These are phyloP conservation scores for Aspergillus terreus DNA, from an alignment of 2,329 filamentous ascomycete genomes.

Conservation along the genomic window DNA sequence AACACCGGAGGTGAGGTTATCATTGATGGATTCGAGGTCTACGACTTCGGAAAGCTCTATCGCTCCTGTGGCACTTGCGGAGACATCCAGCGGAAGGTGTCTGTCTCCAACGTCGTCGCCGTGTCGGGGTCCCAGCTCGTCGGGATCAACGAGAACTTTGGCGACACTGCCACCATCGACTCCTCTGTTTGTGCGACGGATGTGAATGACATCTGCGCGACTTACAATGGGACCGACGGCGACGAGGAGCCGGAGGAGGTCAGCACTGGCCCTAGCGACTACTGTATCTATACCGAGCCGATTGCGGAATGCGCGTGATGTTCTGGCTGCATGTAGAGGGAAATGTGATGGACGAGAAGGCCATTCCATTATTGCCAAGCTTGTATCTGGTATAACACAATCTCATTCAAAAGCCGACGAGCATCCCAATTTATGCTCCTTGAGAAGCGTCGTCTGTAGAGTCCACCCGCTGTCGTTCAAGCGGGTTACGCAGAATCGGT, in stretches of 20 bases:
- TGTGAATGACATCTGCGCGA: conserved; percentile 24
- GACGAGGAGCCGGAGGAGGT: conserved; percentile 31
- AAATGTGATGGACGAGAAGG: too few relatives aligned
- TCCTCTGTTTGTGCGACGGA: not conserved
- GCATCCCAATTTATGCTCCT: too few relatives aligned
- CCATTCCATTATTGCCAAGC: too few relatives aligned
- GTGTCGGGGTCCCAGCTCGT: conserved; percentile 22
- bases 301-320: conserved; percentile 1
- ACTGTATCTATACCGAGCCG: conserved; percentile 22
- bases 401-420: too few relatives aligned
- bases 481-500: too few relatives aligned
- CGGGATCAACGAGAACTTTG: conserved; percentile 41
- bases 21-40: conserved; percentile 37
- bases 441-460: too few relatives aligned
- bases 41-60: conserved; percentile 44
- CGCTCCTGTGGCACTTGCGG: conserved; percentile 48
- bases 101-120: conserved; percentile 31
- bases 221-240: conserved; percentile 33
- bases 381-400: too few relatives aligned
- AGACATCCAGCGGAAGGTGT: conserved; percentile 28
- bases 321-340: too few relatives aligned
- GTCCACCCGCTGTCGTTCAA: too few relatives aligned
- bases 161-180: conserved; percentile 28
- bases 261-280: conserved; percentile 25
- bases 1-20: conserved; percentile 30